Evolutionary conservation across 169 alveolate species (phyloP).

Genomic region (Cyclospora cayetanensis): DNA sequence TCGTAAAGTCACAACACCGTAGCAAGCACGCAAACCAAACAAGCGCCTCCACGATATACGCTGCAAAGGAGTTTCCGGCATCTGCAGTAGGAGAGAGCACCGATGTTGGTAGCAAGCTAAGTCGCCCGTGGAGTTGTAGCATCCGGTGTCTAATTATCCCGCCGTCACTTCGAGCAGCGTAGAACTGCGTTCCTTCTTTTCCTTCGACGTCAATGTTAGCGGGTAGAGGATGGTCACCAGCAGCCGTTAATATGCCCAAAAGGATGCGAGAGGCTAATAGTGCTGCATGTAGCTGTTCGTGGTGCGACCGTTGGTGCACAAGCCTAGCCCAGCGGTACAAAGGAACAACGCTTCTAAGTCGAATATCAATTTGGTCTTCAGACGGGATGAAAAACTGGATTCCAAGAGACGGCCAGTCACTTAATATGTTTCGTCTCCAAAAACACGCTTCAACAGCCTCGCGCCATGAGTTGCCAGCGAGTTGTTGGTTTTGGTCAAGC

Average conservation of each 20-base stretch:
- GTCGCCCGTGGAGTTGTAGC: constrained; percentile 31
- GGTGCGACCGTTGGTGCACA: constrained; percentile 9
- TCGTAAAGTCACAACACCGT: constrained; percentile 25
- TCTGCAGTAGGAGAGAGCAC: constrained; percentile 23
- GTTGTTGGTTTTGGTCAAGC: background rate
- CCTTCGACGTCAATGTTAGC: too few species aligned
- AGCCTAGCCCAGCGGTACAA: constrained; percentile 35
- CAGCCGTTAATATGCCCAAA: background rate
- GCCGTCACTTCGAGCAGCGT: constrained; percentile 26
- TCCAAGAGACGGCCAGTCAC: background rate
- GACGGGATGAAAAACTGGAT: background rate
- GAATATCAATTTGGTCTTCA: background rate
- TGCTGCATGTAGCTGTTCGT: constrained; percentile 58
- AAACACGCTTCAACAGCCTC: constrained; percentile 61
- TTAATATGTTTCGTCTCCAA: constrained; percentile 3
- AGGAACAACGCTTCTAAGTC: constrained; percentile 15
- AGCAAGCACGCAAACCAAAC: constrained; percentile 43
- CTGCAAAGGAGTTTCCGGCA: background rate
- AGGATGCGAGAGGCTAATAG: constrained; percentile 34
- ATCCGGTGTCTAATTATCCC: constrained; percentile 44
- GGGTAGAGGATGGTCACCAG: constrained; percentile 19
- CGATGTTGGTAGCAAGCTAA: constrained; percentile 20
- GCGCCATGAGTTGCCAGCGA: constrained; percentile 20
- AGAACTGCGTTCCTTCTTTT: background rate
- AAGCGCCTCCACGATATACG: constrained; percentile 21